These are phyloP conservation scores for Claviceps quebecensis DNA, from an alignment of 2,329 filamentous ascomycete genomes.

Conservation along the genomic window DNA sequence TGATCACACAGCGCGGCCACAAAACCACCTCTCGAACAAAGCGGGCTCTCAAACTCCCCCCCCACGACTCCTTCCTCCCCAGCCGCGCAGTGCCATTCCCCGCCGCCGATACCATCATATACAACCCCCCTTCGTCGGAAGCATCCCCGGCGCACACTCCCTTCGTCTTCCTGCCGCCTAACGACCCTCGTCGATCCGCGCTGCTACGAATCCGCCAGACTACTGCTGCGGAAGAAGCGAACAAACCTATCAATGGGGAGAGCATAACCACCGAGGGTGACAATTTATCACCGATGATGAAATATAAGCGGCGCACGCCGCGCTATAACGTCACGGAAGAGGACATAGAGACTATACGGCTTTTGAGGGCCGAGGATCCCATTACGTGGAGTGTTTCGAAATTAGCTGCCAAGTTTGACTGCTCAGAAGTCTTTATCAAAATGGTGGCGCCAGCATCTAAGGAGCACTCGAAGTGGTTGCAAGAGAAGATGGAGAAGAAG, in stretches of 20 bases:
- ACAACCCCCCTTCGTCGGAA: slow-evolving; percentile 41
- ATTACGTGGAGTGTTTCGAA: slow-evolving; percentile 37
- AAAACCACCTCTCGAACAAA: slow-evolving; percentile 41
- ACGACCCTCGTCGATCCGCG: slow-evolving; percentile 37
- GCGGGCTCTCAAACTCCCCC: slow-evolving; percentile 43
- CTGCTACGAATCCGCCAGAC: slow-evolving; percentile 30
- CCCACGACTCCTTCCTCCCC: slow-evolving; percentile 45
- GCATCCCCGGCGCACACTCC: slow-evolving; percentile 51
- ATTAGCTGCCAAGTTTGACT: slow-evolving; percentile 41
- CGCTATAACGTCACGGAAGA: slow-evolving; percentile 38
- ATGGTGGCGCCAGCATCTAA: slow-evolving; percentile 38
- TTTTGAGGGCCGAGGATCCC: slow-evolving; percentile 38
- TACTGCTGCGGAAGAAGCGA: slow-evolving; percentile 8
- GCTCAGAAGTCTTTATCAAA: slow-evolving; percentile 42
- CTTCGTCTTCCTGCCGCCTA: slow-evolving; percentile 48
- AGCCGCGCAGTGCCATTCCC: slow-evolving; percentile 18
- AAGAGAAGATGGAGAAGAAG: slow-evolving; percentile 31
- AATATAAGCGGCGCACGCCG: slow-evolving; percentile 22
- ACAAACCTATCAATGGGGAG: slow-evolving; percentile 3
- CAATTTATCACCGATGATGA: slow-evolving; percentile 21
- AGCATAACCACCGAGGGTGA: slow-evolving; percentile 9
- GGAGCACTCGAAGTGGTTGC: slow-evolving; percentile 33
- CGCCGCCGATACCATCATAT: slow-evolving; percentile 31
- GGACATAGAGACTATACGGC: slow-evolving; percentile 47
- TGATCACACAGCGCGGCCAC: slow-evolving; percentile 25